Percentiles rank a stretch among this genome's conserved stretches.
Evolutionary conservation across 768 basidiomycete genomes (phyloP).

Genomic region (Fomitopsis pulvina): DNA sequence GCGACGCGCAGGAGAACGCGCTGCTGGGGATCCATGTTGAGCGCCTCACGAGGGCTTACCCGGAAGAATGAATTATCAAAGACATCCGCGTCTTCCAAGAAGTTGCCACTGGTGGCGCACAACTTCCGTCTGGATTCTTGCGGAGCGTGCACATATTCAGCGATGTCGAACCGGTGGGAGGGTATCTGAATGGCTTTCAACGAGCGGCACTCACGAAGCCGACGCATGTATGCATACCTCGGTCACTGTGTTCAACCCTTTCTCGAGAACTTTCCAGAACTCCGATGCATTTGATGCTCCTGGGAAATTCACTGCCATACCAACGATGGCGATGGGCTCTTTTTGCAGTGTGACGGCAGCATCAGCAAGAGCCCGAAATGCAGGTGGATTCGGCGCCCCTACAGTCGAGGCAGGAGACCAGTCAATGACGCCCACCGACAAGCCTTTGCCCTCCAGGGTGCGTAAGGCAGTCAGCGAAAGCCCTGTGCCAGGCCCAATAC

Average conservation of each 20-base stretch:
- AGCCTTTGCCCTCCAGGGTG: not conserved
- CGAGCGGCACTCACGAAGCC: conserved; percentile 1
- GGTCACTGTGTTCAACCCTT: conserved; percentile 48
- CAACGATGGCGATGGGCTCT: conserved; percentile 57
- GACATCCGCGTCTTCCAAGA: conserved; percentile 45
- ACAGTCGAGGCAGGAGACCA: not conserved
- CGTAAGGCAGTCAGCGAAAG: conserved; percentile 11
- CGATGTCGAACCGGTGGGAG: conserved; percentile 43
- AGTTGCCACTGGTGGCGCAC: conserved; percentile 56
- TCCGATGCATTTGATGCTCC: conserved; percentile 40
- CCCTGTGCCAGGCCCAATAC: conserved; percentile 13
- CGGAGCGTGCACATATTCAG: conserved; percentile 27
- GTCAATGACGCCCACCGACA: conserved; percentile 1
- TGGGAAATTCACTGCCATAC: conserved; percentile 58
- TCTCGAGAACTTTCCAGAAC: conserved; percentile 55
- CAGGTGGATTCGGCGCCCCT: not conserved
- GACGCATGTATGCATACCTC: conserved; percentile 34
- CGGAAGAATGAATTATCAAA: conserved; percentile 73
- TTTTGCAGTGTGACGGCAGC: not conserved
- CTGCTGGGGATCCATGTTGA: conserved; percentile 73
- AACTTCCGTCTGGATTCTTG: conserved; percentile 33
- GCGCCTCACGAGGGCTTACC: conserved; percentile 68
- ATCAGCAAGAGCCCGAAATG: not conserved
- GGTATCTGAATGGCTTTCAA: conserved; percentile 44
- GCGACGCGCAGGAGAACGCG: conserved; percentile 60